Conservation (phyloP, 1,284 basidiomycete species). For the Ceratobasidium papillatum region DNA sequence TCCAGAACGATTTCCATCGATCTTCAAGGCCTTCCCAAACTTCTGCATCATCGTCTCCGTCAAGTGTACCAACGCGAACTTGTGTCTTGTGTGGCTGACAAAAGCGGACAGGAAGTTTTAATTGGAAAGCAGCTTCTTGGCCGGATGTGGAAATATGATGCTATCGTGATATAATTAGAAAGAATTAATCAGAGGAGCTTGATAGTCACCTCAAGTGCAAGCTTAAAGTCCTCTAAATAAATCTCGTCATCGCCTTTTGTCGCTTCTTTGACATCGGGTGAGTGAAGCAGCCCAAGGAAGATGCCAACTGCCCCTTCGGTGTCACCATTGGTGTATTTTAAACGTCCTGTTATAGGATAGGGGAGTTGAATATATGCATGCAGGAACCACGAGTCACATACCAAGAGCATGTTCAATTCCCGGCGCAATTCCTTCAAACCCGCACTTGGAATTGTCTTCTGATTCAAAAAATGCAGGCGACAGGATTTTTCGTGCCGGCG, state of each 20-base stretch:
- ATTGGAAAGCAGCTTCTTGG: conserved; percentile 50
- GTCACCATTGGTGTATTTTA: conserved; percentile 80
- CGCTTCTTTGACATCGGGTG: conserved; percentile 45
- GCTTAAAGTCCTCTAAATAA: conserved; percentile 78
- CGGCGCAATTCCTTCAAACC: conserved; percentile 69
- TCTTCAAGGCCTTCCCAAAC: conserved; percentile 70
- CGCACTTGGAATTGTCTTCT: conserved; percentile 47
- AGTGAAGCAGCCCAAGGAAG: conserved; percentile 68
- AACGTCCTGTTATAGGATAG: conserved; percentile 61
- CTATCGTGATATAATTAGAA: conserved; percentile 53
- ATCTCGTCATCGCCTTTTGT: conserved; percentile 67
- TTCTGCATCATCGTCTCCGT: conserved; percentile 20
- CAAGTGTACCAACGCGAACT: conserved; percentile 57
- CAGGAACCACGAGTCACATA: conserved; percentile 48
- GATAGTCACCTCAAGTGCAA: conserved; percentile 70
- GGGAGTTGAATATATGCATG: conserved; percentile 10
- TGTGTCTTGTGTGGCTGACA: conserved; percentile 63
- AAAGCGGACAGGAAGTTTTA: conserved; percentile 61
- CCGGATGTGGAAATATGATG: conserved; percentile 67
- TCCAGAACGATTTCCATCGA: conserved; percentile 70
- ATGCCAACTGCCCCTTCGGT: conserved; percentile 70
- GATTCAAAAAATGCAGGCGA: conserved; percentile 73
- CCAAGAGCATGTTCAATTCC: conserved; percentile 82
- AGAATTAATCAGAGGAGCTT: conserved; percentile 44
- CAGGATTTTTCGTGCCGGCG: conserved; percentile 61